These are phyloP conservation scores for Jackrogersella multiformis DNA, from an alignment of 495 filamentous ascomycete genomes.

Conservation along the genomic window DNA sequence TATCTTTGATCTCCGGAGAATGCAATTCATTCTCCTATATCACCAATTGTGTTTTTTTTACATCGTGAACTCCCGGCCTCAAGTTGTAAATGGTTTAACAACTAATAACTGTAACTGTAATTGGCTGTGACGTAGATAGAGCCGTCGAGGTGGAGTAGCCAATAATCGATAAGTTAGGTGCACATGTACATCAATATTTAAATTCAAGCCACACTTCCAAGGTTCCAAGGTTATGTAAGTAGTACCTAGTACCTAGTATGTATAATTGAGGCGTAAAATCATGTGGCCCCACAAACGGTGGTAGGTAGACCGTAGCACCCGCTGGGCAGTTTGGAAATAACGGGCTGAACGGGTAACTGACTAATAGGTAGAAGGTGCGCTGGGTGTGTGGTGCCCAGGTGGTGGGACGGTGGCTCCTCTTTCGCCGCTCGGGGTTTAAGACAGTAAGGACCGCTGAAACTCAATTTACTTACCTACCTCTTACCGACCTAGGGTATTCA, in stretches of 20 bases:
- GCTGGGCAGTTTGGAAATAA: background rate
- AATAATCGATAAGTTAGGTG: constrained; percentile 30
- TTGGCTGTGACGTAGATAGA: constrained; percentile 35
- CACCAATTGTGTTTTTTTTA: constrained; percentile 28
- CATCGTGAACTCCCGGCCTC: constrained; percentile 15
- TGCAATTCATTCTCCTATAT: constrained; percentile 42
- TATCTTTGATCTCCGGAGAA: constrained; percentile 26
- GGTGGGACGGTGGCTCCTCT: background rate
- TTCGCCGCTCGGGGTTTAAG: constrained; percentile 38
- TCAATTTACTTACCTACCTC: constrained; percentile 11
- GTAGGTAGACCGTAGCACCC: constrained; percentile 3
- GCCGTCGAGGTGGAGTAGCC: background rate
- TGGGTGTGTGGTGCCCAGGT: background rate
- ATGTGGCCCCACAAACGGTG: constrained; percentile 35
- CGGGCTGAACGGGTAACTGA: background rate
- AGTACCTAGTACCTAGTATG: too few species aligned
- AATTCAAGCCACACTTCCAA: constrained; percentile 32
- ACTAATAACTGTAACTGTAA: too few species aligned
- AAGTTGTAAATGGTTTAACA: too few species aligned
- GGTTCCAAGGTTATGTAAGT: constrained; percentile 2
- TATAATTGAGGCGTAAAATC: constrained; percentile 31
- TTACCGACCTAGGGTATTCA: too few species aligned
- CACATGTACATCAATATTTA: constrained; percentile 27
- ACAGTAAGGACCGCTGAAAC: constrained; percentile 15
- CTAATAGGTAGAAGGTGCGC: constrained; percentile 5